Percentiles rank a stretch among this genome's conserved stretches.
phyloP scores from a whole-genome alignment of 306 rosid species.

The Spatholobus suberectus region DNA sequence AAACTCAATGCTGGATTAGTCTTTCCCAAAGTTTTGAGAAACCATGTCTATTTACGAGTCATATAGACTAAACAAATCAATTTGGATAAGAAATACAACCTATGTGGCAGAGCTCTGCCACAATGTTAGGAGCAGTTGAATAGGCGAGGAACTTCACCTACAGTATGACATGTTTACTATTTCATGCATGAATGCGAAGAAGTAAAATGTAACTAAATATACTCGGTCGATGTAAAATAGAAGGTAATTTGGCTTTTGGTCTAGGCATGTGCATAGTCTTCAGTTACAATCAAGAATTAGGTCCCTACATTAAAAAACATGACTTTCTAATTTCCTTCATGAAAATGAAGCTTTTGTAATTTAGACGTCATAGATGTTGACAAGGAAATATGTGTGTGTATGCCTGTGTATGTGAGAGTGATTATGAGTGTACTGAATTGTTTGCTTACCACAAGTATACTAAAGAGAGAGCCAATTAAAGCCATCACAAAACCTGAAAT shows the following conservation, averaged over 20 bases:
- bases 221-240: background rate
- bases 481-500: conserved; percentile 80
- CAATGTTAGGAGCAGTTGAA: background rate
- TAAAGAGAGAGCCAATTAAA: conserved; percentile 72
- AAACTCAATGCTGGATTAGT: background rate
- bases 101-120: background rate
- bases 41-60: background rate
- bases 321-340: background rate
- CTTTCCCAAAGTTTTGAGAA: background rate
- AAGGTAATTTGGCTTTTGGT: background rate
- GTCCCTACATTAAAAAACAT: background rate
- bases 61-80: background rate
- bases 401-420: background rate
- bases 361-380: background rate
- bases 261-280: background rate
- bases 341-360: background rate
- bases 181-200: background rate
- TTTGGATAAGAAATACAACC: background rate
- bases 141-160: background rate
- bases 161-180: background rate
- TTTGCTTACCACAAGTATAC: conserved; percentile 74
- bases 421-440: background rate
- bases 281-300: background rate
- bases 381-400: background rate
- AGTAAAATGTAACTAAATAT: background rate